Evolutionary conservation across 768 basidiomycete species (phyloP).

Genomic region (Boletus reticuloceps): DNA sequence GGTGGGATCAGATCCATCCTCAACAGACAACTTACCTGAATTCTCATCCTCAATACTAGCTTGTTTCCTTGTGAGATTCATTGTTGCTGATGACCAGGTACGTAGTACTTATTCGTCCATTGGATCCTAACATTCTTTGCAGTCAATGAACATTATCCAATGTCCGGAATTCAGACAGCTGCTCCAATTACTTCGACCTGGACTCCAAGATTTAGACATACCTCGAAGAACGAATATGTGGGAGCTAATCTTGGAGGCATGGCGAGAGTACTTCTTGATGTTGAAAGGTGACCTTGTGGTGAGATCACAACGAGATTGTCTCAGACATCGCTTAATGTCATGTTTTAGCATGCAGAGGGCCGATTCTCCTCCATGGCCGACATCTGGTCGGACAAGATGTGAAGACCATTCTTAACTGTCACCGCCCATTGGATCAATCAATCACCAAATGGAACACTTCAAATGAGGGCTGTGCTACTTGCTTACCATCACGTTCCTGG

Average conservation of each 20-base stretch:
- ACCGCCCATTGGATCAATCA: conserved; percentile 10
- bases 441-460: not conserved
- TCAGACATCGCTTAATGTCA: no score
- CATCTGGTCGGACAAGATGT: no score
- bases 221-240: conserved; percentile 22
- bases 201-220: conserved; percentile 22
- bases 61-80: no score
- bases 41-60: not conserved
- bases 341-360: no score
- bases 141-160: conserved; percentile 10
- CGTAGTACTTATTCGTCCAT: no score
- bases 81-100: no score
- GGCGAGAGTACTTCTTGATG: conserved; percentile 9
- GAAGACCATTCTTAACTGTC: not conserved
- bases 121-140: not conserved
- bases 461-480: conserved; percentile 5
- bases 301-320: not conserved
- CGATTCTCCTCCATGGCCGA: no score
- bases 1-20: not conserved
- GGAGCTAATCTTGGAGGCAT: conserved; percentile 22
- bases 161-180: conserved; percentile 24
- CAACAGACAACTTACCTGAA: not conserved
- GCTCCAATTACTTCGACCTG: conserved; percentile 19
- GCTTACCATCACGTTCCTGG: conserved; percentile 14
- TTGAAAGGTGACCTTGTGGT: conserved; percentile 23